A percentile compares a stretch with the other conserved stretches of the same genome.
phyloP scores from a whole-genome alignment of 2,329 filamentous ascomycete genomes.

The Parasarocladium wereldwijsianum region DNA sequence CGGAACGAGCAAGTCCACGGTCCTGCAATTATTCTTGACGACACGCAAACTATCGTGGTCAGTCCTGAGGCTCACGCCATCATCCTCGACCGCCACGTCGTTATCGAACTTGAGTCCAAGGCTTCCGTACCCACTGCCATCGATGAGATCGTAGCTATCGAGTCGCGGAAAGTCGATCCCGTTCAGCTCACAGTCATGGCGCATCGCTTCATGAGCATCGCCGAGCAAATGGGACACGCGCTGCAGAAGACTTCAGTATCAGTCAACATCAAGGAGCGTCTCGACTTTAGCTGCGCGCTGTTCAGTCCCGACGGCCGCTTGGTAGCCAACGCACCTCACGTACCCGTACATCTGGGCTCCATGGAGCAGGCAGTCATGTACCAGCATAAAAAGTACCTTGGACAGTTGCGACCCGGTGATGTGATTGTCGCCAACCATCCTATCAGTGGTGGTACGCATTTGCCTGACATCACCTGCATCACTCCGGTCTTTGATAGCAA shows the following conservation, averaged over 20 bases:
- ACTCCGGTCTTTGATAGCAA: slow-evolving; percentile 22
- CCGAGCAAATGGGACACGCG: slow-evolving; percentile 66
- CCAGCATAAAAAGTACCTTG: slow-evolving; percentile 52
- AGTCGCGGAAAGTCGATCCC: slow-evolving; percentile 39
- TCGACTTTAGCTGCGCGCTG: slow-evolving; percentile 66
- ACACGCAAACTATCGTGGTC: slow-evolving; percentile 61
- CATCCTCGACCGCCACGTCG: slow-evolving; percentile 19
- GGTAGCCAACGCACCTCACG: slow-evolving; percentile 61
- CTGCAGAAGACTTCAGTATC: slow-evolving; percentile 64
- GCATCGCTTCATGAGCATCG: slow-evolving; percentile 69
- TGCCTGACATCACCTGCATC: slow-evolving; percentile 23
- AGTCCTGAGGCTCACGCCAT: slow-evolving; percentile 24
- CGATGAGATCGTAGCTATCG: slow-evolving; percentile 7
- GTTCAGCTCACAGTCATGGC: slow-evolving; percentile 63
- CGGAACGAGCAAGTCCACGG: slow-evolving; percentile 19
- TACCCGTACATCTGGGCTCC: slow-evolving; percentile 63
- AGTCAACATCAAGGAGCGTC: slow-evolving; percentile 64
- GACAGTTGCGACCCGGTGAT: slow-evolving; percentile 57
- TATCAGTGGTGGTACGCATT: slow-evolving; percentile 22
- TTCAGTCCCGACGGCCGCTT: slow-evolving; percentile 60
- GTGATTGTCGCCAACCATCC: slow-evolving; percentile 50
- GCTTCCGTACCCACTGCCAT: neutral
- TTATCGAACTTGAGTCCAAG: slow-evolving; percentile 15
- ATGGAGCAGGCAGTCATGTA: slow-evolving; percentile 63
- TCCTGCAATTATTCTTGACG: slow-evolving; percentile 44